Conservation (phyloP, 495 filamentous ascomycete genomes). For the Lineolata rhizophorae region DNA sequence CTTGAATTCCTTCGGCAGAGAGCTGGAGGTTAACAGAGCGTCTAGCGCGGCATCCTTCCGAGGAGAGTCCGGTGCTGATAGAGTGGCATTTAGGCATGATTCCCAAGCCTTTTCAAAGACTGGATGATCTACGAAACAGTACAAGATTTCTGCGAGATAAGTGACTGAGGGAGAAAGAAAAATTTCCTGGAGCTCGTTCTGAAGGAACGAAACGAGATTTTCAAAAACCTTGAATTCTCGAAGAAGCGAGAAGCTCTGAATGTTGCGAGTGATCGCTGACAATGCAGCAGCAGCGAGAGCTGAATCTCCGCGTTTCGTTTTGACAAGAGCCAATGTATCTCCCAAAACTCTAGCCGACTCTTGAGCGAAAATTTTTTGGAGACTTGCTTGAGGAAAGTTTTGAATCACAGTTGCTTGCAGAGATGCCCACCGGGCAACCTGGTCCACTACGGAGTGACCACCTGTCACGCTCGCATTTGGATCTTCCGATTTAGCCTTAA, state of each 20-base stretch:
- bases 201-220: too few species aligned
- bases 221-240: conserved; percentile 22
- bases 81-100: conserved; percentile 9
- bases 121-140: conserved; percentile 6
- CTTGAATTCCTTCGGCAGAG: conserved; percentile 6
- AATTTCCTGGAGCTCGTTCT: conserved; percentile 25
- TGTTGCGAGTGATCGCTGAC: conserved; percentile 21
- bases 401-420: conserved; percentile 25
- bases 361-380: conserved; percentile 13
- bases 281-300: conserved; percentile 55
- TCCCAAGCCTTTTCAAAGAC: conserved; percentile 13
- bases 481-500: conserved; percentile 11
- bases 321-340: conserved; percentile 27
- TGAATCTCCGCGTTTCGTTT: conserved; percentile 52
- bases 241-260: conserved; percentile 13
- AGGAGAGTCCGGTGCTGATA: conserved; percentile 11
- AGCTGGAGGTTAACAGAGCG: conserved; percentile 13
- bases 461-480: not conserved
- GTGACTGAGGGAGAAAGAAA: conserved; percentile 31
- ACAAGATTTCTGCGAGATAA: conserved; percentile 15
- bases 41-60: conserved; percentile 12
- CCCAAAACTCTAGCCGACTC: conserved; percentile 19
- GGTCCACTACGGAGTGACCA: conserved; percentile 16
- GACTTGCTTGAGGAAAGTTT: conserved; percentile 8
- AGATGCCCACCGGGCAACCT: conserved; percentile 39